Conservation (phyloP, 176 grass and related monocot species). For the Eleusine coracana region DNA sequence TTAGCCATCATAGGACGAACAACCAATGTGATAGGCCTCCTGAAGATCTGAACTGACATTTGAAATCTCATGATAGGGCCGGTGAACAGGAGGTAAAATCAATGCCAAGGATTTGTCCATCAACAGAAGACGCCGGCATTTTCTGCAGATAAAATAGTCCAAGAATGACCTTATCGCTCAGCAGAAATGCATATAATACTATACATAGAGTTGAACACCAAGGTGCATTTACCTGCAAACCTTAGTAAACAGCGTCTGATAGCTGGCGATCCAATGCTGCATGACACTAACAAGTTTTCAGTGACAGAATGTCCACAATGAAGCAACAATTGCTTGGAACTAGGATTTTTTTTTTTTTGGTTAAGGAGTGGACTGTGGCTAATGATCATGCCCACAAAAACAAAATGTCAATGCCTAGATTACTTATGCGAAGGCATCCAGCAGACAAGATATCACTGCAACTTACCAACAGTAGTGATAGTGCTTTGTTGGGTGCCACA, state of each 20-base stretch:
- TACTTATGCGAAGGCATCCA: neutral
- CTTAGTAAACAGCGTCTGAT: slow-evolving; percentile 83
- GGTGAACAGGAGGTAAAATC: slow-evolving; percentile 84
- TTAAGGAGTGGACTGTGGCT: slow-evolving; percentile 12
- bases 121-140: slow-evolving; percentile 64
- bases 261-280: slow-evolving; percentile 81
- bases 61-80: slow-evolving; percentile 58
- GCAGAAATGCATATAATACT: slow-evolving; percentile 24
- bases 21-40: slow-evolving; percentile 89
- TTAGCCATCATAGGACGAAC: slow-evolving; percentile 68
- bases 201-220: slow-evolving; percentile 6
- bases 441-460: neutral
- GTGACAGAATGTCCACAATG: slow-evolving; percentile 19
- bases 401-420: neutral
- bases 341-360: neutral
- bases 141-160: slow-evolving; percentile 63
- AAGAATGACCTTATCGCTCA: slow-evolving; percentile 29
- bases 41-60: slow-evolving; percentile 60
- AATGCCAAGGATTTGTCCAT: slow-evolving; percentile 90
- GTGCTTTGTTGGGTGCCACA: slow-evolving; percentile 63
- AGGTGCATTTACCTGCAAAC: slow-evolving; percentile 68
- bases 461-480: slow-evolving; percentile 83
- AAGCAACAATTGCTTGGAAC: neutral
- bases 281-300: slow-evolving; percentile 45
- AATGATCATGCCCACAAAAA: neutral